Percentiles rank a stretch among this genome's conserved stretches.
Evolutionary conservation across 2,329 filamentous ascomycete species (phyloP).

Genomic region (Aspergillus sp.): DNA sequence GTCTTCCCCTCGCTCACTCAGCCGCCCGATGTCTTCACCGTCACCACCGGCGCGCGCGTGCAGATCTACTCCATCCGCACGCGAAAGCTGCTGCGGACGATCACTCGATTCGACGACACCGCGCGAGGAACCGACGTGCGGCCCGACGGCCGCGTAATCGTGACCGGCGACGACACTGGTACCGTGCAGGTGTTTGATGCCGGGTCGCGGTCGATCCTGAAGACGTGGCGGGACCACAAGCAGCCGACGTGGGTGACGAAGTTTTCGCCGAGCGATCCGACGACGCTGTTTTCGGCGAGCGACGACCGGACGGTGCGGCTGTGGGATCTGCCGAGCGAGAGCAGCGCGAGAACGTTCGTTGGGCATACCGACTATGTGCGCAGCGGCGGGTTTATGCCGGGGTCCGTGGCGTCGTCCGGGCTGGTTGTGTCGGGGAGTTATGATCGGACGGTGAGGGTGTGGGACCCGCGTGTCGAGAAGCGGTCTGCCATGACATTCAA

Average conservation of each 20-base stretch:
- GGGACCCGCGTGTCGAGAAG: conserved; percentile 72
- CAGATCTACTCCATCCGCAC: conserved; percentile 91
- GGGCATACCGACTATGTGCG: conserved; percentile 93
- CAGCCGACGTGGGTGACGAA: conserved; percentile 87
- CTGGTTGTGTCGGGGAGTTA: conserved; percentile 86
- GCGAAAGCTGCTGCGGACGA: conserved; percentile 84
- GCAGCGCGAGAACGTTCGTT: conserved; percentile 65
- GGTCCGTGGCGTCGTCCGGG: conserved; percentile 49
- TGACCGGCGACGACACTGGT: conserved; percentile 85
- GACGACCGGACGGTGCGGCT: conserved; percentile 88
- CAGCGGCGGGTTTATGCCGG: conserved; percentile 74
- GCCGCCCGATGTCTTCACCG: conserved; percentile 60
- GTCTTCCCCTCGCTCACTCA: conserved; percentile 35
- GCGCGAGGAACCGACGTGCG: conserved; percentile 84
- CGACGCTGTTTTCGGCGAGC: conserved; percentile 75
- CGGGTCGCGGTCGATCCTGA: conserved; percentile 77
- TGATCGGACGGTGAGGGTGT: conserved; percentile 84
- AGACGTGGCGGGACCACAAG: conserved; percentile 90
- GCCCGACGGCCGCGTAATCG: conserved; percentile 76
- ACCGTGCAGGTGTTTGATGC: conserved; percentile 94
- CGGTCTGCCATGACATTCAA: conserved; percentile 83
- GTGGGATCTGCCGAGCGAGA: conserved; percentile 82
- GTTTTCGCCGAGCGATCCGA: conserved; percentile 85
- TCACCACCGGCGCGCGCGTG: conserved; percentile 87
- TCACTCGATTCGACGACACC: conserved; percentile 85